Evolutionary conservation across 306 rosid genomes (phyloP), one percentile per base, ranked within the genome.

Genomic region (Pyrus pyrifolia): DNA sequence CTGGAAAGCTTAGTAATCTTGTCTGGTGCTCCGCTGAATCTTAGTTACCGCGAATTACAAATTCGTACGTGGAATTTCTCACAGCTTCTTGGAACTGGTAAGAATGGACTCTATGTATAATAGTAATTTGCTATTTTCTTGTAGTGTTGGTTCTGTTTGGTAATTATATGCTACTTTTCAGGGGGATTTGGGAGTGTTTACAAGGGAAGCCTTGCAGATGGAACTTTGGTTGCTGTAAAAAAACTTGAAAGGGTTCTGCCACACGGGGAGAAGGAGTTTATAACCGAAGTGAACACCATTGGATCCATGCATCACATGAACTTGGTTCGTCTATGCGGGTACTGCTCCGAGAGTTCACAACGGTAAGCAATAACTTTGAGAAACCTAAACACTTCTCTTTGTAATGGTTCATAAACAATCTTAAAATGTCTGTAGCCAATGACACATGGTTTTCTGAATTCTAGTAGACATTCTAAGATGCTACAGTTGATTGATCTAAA

Each of bases 241-340:
- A 94, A 91, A 85, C 95, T 94, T 53, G 97, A 94, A 21, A 94
- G 82, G 81, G 93, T 94, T 76, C 89, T 91, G 74, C 97, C 98
- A 17, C 98, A 94, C 83, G 98, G 97, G 55, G 96, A 94, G 82
- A 94, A 89, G 80, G 98, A 94, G 80, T 94, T 94, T 33, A 89
- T 90, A 70, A 89, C 97, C 46, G 98, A 94, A 86, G 98, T 94
- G 74, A 94, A 87, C 88, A 94, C 97, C 17, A 91, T 94, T 80
- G 95, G 98, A 75, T 91, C 97, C 38, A 94, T 94, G 98, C 98
- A 94, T 80, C 98, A 94, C 80, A 87, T 94, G 98, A 90, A 91
- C 86, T 88, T 94, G 85, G 98, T 94, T 86, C 93, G 91, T 21
- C 85, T 94, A 58, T 90, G 88, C 8, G 98, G 97, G 67, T 94